phyloP scores from a whole-genome alignment of 1,284 basidiomycete species.

The Leccinum huronense region DNA sequence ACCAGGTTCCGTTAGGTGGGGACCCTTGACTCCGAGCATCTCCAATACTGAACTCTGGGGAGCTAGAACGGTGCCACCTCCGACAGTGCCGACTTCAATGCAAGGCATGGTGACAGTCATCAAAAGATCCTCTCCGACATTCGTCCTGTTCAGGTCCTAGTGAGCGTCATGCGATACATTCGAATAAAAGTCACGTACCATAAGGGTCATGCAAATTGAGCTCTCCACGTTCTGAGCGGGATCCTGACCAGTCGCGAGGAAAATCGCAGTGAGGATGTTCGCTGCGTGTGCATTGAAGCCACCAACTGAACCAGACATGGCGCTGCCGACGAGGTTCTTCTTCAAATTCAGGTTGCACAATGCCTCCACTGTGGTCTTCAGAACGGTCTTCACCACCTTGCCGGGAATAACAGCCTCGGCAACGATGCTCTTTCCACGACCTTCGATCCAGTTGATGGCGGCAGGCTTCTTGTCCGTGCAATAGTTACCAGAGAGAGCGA shows the following conservation, averaged over 20 bases:
- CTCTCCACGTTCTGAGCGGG: constrained; percentile 99
- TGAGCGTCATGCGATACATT: constrained; percentile 10
- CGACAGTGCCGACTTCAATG: constrained; percentile 95
- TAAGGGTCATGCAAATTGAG: constrained; percentile 97
- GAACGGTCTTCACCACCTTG: constrained; percentile 80
- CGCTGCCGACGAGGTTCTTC: constrained; percentile 97
- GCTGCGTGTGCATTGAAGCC: constrained; percentile 99
- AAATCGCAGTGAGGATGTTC: constrained; percentile 96
- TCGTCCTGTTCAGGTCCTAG: constrained; percentile 52
- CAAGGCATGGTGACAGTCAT: constrained; percentile 94
- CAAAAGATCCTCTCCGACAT: constrained; percentile 87
- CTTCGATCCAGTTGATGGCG: constrained; percentile 99
- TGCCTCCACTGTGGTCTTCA: constrained; percentile 94
- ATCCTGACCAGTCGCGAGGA: constrained; percentile 98
- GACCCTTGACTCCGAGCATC: constrained; percentile 87
- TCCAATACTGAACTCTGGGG: constrained; percentile 89
- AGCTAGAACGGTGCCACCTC: constrained; percentile 88
- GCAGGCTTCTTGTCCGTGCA: constrained; percentile 99
- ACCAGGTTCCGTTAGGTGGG: constrained; percentile 81
- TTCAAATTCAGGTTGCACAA: constrained; percentile 92
- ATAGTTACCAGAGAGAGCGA: constrained; percentile 96
- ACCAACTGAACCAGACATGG: constrained; percentile 96
- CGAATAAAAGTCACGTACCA: constrained; percentile 63
- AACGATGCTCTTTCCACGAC: constrained; percentile 95
- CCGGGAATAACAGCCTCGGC: constrained; percentile 95